Evolutionary conservation across 2,329 filamentous ascomycete species (phyloP), one percentile per base, ranked within the genome.

Genomic region (Mycosphaerella sp.): DNA sequence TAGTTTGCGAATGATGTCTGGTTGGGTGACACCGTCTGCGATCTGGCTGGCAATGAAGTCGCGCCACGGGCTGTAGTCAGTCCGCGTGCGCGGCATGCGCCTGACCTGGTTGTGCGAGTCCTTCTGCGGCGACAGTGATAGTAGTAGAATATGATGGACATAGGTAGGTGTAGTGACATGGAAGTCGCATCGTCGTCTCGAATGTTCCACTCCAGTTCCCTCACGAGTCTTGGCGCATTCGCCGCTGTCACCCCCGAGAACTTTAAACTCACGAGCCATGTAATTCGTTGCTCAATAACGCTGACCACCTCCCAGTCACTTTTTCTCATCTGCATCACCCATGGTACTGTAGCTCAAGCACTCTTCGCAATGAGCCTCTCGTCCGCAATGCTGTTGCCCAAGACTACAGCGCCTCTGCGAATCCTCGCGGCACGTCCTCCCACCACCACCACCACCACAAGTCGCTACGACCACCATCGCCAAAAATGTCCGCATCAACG

Each of bases 341-440:
- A 10, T 28, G 2, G 13, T 25, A 25, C 7, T 25, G 21, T 25
- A 25, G 21, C 21, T 25, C 21, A 25, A 25, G 39, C 37, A 14
- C 16, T 39, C 5, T 21, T 34, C 42, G 54, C 55, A 32, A 70
- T 70, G 68, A 70, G 67, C 57, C 34, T 70, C 47, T 61, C 65
- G 58, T 63, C 63, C 46, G 63, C 68, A 16, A 59, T 62, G 28
- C 49, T 68, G 16, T 54, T 69, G n/a, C 60, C 65, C 2, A 66
- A 64, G 55, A 63, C 66, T 35, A 55, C 60, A 34, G 66, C 66
- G 44, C 52, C 69, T 27, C 66, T 67, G 44, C 48, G 67, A 28
- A 53, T 69, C 42, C 62, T 68, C 25, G 61, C 62, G 12, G 61
- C 60, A 45, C 59, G 62, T 52, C 64, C 6, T 30, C 58, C 44